Percentiles rank a stretch among this genome's conserved stretches.
phyloP scores from a whole-genome alignment of 257 asterid species.

The Jacaranda mimosifolia region DNA sequence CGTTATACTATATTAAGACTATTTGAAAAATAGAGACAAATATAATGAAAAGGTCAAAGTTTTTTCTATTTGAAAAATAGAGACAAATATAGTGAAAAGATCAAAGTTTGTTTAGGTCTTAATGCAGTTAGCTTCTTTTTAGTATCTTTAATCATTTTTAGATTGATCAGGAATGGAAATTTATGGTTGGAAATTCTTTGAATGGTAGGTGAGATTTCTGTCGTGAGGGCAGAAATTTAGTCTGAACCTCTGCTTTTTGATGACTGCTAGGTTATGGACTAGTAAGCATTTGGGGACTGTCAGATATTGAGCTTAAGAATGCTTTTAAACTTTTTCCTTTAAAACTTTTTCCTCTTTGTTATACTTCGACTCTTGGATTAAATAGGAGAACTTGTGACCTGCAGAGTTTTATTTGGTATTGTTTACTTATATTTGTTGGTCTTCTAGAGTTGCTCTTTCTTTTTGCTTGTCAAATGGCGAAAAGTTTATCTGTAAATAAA shows the following conservation, averaged over 20 bases:
- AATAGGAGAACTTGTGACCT: background rate
- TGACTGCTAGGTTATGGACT: background rate
- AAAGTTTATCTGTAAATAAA: background rate
- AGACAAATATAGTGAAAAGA: background rate
- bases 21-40: no score
- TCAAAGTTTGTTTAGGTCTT: background rate
- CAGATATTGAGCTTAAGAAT: background rate
- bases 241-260: no score
- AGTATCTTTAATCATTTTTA: background rate
- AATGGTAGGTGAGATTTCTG: background rate
- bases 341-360: background rate
- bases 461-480: background rate
- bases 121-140: conserved; percentile 22
- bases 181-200: conserved; percentile 3
- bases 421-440: conserved; percentile 4
- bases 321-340: background rate
- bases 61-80: conserved; percentile 14
- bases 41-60: no score
- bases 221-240: background rate
- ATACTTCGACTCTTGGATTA: background rate
- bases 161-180: conserved; percentile 8
- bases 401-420: background rate
- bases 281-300: background rate
- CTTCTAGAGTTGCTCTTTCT: background rate
- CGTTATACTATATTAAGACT: no score